Base-by-base conservation (phyloP, 1,139 yeast genomes). In the Sugiyamaella xylanicola region DNA sequence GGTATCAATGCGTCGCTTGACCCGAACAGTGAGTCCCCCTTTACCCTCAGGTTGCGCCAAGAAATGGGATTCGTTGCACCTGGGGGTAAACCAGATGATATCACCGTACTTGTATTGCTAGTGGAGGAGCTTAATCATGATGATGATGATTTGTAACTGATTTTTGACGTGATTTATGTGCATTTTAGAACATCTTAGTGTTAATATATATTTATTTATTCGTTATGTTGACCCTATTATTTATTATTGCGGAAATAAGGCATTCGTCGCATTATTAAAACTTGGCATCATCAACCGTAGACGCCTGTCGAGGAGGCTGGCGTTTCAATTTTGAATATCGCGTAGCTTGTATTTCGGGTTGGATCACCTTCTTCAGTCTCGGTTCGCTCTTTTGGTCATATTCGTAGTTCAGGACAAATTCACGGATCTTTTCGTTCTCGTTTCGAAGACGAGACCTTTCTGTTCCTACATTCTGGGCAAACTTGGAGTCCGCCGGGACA, bases 21-120 rank as follows among this genome's bases (percentile, higher is more conserved):
- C 69, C 80, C 86, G 7, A 77, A 81, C 55, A 87, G 80, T 67
- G 91, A 93, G 22, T 86, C 95, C 62, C 95, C 93, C 0, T 93
- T 92, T 72, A 87, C 97, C 8, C 92, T 87, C 68, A 95, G 88
- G 63, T 77, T 89, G 54, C 79, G 86, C 3, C 64, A 69, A 37
- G 71, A 72, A 43, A 63, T 70, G 53, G 72, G 87, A 47, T 84
- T 92, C 2, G 87, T 89, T 1, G 87, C 88, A 65, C 77, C 83
- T 59, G 98, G 99, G 41, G 99, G 98, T 25, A 93, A 93, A 72
- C 95, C 91, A 54, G 99, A 93, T 73, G 99, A 93, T 70, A 86
- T 92, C 37, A 90, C 98, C 0, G 83, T 87, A 15, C 85, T 92
- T 1, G 78, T 88, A 65, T 82, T 91, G 55, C 61, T 70, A 22